A percentile compares a stretch with the other conserved stretches of the same genome.
phyloP scores from a whole-genome alignment of 345 rosid species.

The Melaleuca alternifolia region DNA sequence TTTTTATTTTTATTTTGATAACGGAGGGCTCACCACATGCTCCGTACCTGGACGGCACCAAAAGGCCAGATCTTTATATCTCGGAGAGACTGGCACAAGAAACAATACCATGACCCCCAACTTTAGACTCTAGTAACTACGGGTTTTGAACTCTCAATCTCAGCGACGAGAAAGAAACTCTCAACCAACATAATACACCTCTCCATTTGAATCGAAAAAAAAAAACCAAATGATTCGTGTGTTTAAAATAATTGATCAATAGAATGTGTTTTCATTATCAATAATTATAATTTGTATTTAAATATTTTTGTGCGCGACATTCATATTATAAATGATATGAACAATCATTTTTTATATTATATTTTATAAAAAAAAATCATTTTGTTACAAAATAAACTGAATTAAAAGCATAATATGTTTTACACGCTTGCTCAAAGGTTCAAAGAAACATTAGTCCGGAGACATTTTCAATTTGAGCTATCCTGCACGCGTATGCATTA shows the following conservation, averaged over 20 bases:
- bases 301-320: rapidly evolving
- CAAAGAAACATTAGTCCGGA: background rate
- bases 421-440: background rate
- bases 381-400: background rate
- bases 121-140: no score
- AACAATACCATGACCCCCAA: no score
- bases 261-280: rapidly evolving
- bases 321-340: rapidly evolving
- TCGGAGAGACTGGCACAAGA: no score
- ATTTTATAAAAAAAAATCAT: no score
- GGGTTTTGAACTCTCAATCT: no score
- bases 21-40: no score
- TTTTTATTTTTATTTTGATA: no score
- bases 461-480: no score
- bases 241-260: background rate
- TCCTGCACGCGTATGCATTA: background rate
- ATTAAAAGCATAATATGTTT: background rate
- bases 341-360: rapidly evolving
- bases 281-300: background rate
- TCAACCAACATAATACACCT: no score
- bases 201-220: rapidly evolving
- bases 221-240: background rate
- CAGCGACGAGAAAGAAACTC: no score
- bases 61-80: no score
- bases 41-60: no score